Evolutionary conservation across 2,329 filamentous ascomycete genomes (phyloP), one percentile per base, ranked within the genome.

Genomic region (Apiospora phragmitis): DNA sequence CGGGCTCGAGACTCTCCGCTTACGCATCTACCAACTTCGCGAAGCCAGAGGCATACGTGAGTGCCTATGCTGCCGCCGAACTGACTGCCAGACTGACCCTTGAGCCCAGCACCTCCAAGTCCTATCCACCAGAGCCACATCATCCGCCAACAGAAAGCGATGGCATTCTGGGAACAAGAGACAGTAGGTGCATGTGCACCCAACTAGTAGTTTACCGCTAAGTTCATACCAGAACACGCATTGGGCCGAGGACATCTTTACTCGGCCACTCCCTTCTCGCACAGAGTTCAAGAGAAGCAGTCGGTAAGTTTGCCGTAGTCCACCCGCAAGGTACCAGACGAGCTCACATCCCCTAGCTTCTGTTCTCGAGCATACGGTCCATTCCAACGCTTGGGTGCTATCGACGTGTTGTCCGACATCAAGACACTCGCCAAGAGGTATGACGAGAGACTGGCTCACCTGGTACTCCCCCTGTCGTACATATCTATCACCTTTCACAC

Each of bases 181-280:
- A 76, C 76, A 32, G 78, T 79, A 67, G 45, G 74, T 72, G 11
- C 7, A 18, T 9, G 62, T 35, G 41, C 45, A 29, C 42, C 41
- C 68, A 71, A 4, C 6, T 49, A 38, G 4, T 26, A 7, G 8
- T 62, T 71, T 29, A 71, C 2, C 21, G 24, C 21, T 62, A 14
- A 62, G 38, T 12, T 11, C 49, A 69, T 9, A 38, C 38, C 51
- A 90, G 87, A 81, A 80, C 67, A 79, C 83, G 5, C 89, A 91
- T 75, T 91, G 89, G 89, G 88, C 89, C 7, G 85, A 90, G 74
- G 84, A 87, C 51, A 89, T 91, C 32, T 91, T 91, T 73, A 86
- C 86, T 0, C 81, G 86, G 26, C 86, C 86, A 0, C 79, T 89
- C 49, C 83, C 87, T 0, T 85, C 84, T 14, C 81, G 85, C 16